A percentile compares a stretch with the other conserved stretches of the same genome.
Evolutionary conservation across 805 yeast genomes (phyloP).

Genomic region (Teunomyces aglyptinius): DNA sequence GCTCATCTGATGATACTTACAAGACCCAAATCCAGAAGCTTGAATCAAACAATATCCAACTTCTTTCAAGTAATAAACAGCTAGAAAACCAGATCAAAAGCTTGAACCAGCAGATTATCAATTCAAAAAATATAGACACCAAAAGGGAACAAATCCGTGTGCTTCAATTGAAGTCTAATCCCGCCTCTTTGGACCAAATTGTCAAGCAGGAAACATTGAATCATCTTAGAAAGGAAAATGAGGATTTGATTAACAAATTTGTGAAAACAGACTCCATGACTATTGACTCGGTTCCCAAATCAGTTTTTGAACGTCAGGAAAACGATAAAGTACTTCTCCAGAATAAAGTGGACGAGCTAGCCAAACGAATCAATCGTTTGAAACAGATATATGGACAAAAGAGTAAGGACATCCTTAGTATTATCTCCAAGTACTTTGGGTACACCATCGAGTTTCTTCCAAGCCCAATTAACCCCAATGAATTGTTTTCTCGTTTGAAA

Average conservation of each 20-base stretch:
- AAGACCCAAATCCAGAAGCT: constrained; percentile 25
- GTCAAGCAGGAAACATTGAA: constrained; percentile 53
- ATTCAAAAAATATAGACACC: constrained; percentile 18
- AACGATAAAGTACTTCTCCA: constrained; percentile 51
- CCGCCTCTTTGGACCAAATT: constrained; percentile 60
- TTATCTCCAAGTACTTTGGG: constrained; percentile 68
- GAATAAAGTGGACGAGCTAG: constrained; percentile 44
- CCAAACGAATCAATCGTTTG: constrained; percentile 53
- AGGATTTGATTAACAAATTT: constrained; percentile 42
- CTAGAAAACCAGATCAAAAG: constrained; percentile 33
- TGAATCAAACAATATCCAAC: constrained; percentile 41
- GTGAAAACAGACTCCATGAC: constrained; percentile 10
- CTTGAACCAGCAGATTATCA: constrained; percentile 35
- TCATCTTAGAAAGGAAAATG: constrained; percentile 56
- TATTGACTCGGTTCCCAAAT: constrained; percentile 48
- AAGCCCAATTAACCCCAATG: constrained; percentile 40
- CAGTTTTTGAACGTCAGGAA: constrained; percentile 62
- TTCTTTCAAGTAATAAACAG: constrained; percentile 35
- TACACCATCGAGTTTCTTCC: constrained; percentile 66
- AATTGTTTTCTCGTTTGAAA: constrained; percentile 53
- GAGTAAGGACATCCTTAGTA: constrained; percentile 67
- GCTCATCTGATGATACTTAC: constrained; percentile 16
- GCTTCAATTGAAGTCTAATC: constrained; percentile 64
- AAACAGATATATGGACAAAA: constrained; percentile 60
- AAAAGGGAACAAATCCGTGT: constrained; percentile 40